Conservation (phyloP, 306 rosid species). For the Calophaca sinica region DNA sequence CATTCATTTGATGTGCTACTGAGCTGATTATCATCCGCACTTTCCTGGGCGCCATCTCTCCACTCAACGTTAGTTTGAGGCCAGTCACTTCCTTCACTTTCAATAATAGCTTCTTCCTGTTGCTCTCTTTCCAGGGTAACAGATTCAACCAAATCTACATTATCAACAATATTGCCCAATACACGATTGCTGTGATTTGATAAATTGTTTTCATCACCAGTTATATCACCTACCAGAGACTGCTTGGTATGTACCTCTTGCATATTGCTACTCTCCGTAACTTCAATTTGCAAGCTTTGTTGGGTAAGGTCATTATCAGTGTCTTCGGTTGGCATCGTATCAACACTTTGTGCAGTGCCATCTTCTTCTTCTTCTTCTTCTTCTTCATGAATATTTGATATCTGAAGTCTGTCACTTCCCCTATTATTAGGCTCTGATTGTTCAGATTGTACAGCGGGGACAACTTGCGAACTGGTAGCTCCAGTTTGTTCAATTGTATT, state of each 20-base stretch:
- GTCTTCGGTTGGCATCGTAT: slow-evolving; percentile 49
- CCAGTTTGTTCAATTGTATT: slow-evolving; percentile 54
- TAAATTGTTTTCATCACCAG: slow-evolving; percentile 45
- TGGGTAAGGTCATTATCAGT: slow-evolving; percentile 35
- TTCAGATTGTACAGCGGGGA: slow-evolving; percentile 52
- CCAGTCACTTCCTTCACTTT: slow-evolving; percentile 60
- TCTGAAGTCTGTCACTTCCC: slow-evolving; percentile 52
- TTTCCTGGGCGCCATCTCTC: slow-evolving; percentile 55
- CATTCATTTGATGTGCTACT: slow-evolving; percentile 61
- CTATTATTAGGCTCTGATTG: slow-evolving; percentile 50
- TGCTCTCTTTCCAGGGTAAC: slow-evolving; percentile 55
- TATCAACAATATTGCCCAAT: slow-evolving; percentile 48
- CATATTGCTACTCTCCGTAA: slow-evolving; percentile 46
- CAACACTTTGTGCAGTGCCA: slow-evolving; percentile 49
- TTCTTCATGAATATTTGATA: slow-evolving; percentile 54
- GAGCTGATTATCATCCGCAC: slow-evolving; percentile 59
- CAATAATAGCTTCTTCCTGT: slow-evolving; percentile 58
- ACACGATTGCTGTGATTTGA: slow-evolving; percentile 43
- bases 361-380: slow-evolving; percentile 52
- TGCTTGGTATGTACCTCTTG: slow-evolving; percentile 55
- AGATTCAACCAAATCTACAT: slow-evolving; percentile 56
- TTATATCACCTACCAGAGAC: slow-evolving; percentile 53
- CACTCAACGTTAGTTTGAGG: slow-evolving; percentile 55
- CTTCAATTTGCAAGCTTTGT: slow-evolving; percentile 54
- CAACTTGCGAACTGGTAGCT: slow-evolving; percentile 56